Conservation (phyloP, 2,329 filamentous ascomycete species). For the Karstenula rhodostoma region DNA sequence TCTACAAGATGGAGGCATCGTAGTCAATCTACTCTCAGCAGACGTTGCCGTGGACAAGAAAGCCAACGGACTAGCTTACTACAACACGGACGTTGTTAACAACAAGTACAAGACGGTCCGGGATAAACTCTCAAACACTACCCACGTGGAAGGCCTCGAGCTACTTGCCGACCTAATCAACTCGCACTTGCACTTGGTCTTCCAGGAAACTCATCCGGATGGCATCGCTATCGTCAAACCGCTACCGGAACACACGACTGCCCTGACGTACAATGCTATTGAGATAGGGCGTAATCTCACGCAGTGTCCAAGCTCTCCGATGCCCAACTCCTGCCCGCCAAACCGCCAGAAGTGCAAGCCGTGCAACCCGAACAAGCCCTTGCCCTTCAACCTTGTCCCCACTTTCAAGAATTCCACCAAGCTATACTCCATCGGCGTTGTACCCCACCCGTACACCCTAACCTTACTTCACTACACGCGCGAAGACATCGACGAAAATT, state of each 20-base stretch:
- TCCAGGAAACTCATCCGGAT: conserved; percentile 78
- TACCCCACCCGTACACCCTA: conserved; percentile 91
- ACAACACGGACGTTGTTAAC: conserved; percentile 66
- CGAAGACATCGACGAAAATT: conserved; percentile 52
- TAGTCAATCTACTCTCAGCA: conserved; percentile 65
- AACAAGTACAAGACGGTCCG: conserved; percentile 74
- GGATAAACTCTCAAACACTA: conserved; percentile 64
- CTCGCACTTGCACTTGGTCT: conserved; percentile 82
- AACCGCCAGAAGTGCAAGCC: conserved; percentile 77
- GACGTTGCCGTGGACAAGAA: conserved; percentile 71
- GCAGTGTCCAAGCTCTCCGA: conserved; percentile 75
- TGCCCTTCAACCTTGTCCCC: conserved; percentile 72
- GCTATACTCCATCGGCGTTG: conserved; percentile 82
- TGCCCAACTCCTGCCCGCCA: conserved; percentile 82
- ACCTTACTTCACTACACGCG: conserved; percentile 69
- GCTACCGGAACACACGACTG: conserved; percentile 75
- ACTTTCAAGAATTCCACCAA: conserved; percentile 75
- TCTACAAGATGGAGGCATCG: conserved; percentile 61
- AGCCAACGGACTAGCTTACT: conserved; percentile 77
- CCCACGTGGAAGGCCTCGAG: conserved; percentile 67
- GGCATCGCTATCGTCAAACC: conserved; percentile 87
- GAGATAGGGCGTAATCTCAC: conserved; percentile 78
- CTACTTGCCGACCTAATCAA: conserved; percentile 80
- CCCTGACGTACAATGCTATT: conserved; percentile 73
- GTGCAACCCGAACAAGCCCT: conserved; percentile 69